Evolutionary conservation across 1,284 basidiomycete species (phyloP).

Genomic region (Porogramme epimiltina): DNA sequence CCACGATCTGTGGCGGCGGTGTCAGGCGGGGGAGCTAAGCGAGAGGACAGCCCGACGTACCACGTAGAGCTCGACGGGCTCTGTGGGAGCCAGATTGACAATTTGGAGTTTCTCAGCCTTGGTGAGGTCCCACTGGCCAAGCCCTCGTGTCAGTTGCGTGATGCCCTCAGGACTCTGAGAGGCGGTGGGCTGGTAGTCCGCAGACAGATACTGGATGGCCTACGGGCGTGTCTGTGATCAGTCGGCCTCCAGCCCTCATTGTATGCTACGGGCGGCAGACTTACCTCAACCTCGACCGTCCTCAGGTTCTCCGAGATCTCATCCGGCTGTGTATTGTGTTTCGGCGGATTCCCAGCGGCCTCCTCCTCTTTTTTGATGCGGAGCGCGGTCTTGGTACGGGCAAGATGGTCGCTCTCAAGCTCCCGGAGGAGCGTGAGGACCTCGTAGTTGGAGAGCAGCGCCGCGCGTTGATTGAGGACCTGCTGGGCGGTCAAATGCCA

Average conservation of each 20-base stretch:
- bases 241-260: conserved; percentile 9
- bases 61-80: conserved; percentile 86
- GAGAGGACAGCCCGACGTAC: conserved; percentile 49
- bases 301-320: conserved; percentile 80
- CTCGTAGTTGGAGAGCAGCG: conserved; percentile 85
- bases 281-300: conserved; percentile 87
- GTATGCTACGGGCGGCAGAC: conserved; percentile 22
- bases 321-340: conserved; percentile 35
- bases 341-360: conserved; percentile 34
- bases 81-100: conserved; percentile 84
- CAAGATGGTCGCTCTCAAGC: conserved; percentile 73
- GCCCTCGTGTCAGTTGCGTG: conserved; percentile 61
- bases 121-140: conserved; percentile 75
- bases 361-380: conserved; percentile 77
- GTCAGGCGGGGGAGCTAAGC: background rate
- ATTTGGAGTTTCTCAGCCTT: conserved; percentile 92
- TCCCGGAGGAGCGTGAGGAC: conserved; percentile 80
- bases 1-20: conserved; percentile 67
- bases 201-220: conserved; percentile 84
- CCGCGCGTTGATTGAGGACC: conserved; percentile 79
- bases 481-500: conserved; percentile 32
- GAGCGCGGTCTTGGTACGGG: conserved; percentile 60
- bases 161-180: conserved; percentile 72
- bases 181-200: conserved; percentile 69
- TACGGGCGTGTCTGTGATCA: conserved; percentile 31